Evolutionary conservation across 805 yeast genomes (phyloP), one percentile per base, ranked within the genome.

Genomic region (Cyberlindnera euphorbiae): DNA sequence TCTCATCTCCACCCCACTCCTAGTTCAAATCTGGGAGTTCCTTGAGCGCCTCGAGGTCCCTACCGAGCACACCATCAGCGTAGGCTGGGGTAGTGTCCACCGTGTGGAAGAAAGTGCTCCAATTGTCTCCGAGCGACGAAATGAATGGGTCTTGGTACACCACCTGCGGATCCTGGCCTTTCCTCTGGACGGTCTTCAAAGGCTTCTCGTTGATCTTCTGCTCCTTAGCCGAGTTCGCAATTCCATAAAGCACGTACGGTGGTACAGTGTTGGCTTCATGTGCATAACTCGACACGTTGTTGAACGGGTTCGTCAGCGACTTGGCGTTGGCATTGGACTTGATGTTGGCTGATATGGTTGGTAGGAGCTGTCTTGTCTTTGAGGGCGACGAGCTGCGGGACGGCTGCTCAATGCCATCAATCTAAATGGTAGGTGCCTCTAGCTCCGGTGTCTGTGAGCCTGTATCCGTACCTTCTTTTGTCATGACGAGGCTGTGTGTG

Each of bases 1-100:
- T 59, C 38, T 73, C 73, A 38, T 72, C 85, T 26, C 94, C 94
- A 24, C 79, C 79, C 93, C 93, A 84, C 15, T 68, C 61, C 1
- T 71, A 69, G 28, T 70, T 65, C 34, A 77, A 56, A 37, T 69
- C 71, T 4, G 65, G 61, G 22, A 62, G 60, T 38, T 47, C 42
- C 14, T 53, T 55, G 16, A 49, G 35, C 4, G 52, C 53, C 21
- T 52, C 53, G 9, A 16, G 11, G 29, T 55, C 58, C 11, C 36
- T 33, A 15, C 36, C 35, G 30, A 52, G 35, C 1, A 50, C 42
- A 12, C 56, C 57, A 25, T 50, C 49, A 2, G 56, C 46, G 35
- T 41, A 52, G 6, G 69, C 59, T 6, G 63, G 62, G 3, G 75
- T 73, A 22, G 65, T 58, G 39, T 69, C 63, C 22, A 73, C 66